Conservation (phyloP, 192 early-diverging fungal species). For the Podochytrium sp. region DNA sequence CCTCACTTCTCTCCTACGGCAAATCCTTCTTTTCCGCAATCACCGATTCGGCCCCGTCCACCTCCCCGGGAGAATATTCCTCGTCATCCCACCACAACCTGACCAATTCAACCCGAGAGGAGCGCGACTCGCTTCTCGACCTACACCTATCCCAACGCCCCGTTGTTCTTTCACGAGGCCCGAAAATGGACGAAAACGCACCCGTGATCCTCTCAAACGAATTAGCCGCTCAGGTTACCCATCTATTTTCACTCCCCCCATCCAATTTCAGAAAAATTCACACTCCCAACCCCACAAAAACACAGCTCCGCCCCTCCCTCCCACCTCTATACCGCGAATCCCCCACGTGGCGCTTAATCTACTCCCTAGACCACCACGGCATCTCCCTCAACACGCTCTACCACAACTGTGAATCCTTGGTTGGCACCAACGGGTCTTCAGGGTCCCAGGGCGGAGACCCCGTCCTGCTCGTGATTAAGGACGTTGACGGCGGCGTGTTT, state of each 20-base stretch:
- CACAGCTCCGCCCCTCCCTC: slow-evolving; percentile 75
- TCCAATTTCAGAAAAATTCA: background rate
- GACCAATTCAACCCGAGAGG: background rate
- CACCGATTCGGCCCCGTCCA: background rate
- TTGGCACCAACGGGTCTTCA: background rate
- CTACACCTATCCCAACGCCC: background rate
- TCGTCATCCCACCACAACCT: background rate
- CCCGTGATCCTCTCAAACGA: background rate
- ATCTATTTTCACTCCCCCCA: no score
- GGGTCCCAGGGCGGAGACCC: slow-evolving; percentile 24
- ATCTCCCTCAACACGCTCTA: slow-evolving; percentile 86
- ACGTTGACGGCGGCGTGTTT: slow-evolving; percentile 42
- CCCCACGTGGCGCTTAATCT: slow-evolving; percentile 79
- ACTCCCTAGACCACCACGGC: slow-evolving; percentile 93
- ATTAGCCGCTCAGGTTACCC: background rate
- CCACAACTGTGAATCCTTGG: slow-evolving; percentile 24
- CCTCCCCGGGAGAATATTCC: background rate
- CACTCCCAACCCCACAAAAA: background rate
- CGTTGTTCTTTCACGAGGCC: background rate
- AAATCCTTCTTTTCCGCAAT: slow-evolving; percentile 6
- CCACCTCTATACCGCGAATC: slow-evolving; percentile 79
- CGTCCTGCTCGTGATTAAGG: slow-evolving; percentile 42
- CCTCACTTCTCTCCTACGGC: slow-evolving; percentile 10
- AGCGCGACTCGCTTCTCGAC: slow-evolving; percentile 10
- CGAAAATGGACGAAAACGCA: background rate